Conservation (phyloP, 164 flowering plant species). For the Tetrastigma voinierianum region DNA sequence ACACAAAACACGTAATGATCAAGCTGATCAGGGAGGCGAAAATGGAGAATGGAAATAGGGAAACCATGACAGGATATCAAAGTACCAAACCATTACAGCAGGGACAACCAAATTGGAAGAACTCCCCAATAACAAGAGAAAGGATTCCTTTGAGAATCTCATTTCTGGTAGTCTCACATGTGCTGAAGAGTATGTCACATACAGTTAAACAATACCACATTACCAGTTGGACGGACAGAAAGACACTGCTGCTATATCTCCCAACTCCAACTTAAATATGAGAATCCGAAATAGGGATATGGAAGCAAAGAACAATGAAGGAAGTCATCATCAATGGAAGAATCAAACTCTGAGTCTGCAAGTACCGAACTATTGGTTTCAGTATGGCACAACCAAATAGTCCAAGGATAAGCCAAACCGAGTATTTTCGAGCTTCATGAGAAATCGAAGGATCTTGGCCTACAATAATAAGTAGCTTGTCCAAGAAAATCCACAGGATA, state of each 20-base stretch:
- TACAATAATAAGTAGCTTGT: neutral
- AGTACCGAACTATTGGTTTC: neutral
- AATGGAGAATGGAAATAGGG: neutral
- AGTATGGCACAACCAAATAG: neutral
- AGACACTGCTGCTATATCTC: constrained; percentile 2
- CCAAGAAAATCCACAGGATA: constrained; percentile 2
- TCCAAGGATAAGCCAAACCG: neutral
- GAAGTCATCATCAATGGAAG: constrained; percentile 1
- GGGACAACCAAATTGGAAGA: constrained; percentile 33
- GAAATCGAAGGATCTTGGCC: constrained; percentile 7
- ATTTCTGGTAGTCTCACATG: constrained; percentile 22
- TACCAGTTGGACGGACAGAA: neutral
- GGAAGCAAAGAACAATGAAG: neutral
- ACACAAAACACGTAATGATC: constrained; percentile 12
- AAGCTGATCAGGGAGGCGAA: constrained; percentile 17
- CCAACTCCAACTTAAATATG: neutral
- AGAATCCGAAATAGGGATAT: neutral
- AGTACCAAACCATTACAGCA: constrained; percentile 40
- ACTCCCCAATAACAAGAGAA: constrained; percentile 17
- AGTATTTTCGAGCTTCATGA: neutral
- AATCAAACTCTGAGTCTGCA: constrained; percentile 3
- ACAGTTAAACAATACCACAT: neutral
- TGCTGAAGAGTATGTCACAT: constrained; percentile 4
- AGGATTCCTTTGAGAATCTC: constrained; percentile 19
- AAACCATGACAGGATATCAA: neutral